A percentile compares a stretch with the other conserved stretches of the same genome.
Conservation (phyloP, 768 basidiomycete genomes). For the Lentinula raphanica region DNA sequence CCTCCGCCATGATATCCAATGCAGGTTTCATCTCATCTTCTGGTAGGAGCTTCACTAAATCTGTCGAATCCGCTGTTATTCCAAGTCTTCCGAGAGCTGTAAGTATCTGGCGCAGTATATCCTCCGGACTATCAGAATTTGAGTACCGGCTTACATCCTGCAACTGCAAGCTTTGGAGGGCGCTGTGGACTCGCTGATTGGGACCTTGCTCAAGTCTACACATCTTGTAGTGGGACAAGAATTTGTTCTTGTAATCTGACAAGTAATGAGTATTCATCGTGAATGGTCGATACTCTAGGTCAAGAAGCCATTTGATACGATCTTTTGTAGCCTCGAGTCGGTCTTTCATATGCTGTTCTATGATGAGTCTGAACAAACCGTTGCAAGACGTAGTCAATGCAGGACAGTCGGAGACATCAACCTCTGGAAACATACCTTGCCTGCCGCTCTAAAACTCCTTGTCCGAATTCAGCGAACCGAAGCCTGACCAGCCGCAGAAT, state of each 20-base stretch:
- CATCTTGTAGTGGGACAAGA: conserved; percentile 44
- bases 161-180: too few species aligned
- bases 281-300: conserved; percentile 43
- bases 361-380: conserved; percentile 32
- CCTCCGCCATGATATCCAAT: conserved; percentile 63
- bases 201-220: conserved; percentile 30
- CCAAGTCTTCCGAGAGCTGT: conserved; percentile 33
- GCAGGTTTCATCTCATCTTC: conserved; percentile 50
- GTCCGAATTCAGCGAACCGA: conserved; percentile 50
- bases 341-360: conserved; percentile 45
- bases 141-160: too few species aligned
- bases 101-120: not conserved
- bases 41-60: conserved; percentile 46
- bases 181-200: conserved; percentile 18
- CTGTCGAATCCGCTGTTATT: conserved; percentile 31
- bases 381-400: not conserved
- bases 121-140: not conserved
- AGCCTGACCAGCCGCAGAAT: conserved; percentile 35
- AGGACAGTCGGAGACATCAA: too few species aligned
- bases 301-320: conserved; percentile 44
- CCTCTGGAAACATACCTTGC: conserved; percentile 33
- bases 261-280: conserved; percentile 52
- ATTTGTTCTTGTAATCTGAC: conserved; percentile 42
- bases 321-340: conserved; percentile 33
- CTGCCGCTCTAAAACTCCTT: conserved; percentile 46